Evolutionary conservation across 257 asterid genomes (phyloP).

Genomic region (Petunia secreta): DNA sequence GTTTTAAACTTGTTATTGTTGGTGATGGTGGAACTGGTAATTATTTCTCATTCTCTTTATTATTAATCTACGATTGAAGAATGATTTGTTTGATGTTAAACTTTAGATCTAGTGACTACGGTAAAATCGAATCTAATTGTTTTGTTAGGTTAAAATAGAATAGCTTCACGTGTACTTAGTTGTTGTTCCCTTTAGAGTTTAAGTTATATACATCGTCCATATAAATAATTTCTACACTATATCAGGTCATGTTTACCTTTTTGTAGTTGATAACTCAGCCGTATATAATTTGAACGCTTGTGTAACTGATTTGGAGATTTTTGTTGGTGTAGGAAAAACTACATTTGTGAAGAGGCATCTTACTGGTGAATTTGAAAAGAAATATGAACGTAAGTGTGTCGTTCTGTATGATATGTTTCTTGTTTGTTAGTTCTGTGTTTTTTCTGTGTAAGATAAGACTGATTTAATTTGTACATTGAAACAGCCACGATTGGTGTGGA

Average conservation of each 20-base stretch:
- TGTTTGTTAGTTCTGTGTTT: not conserved
- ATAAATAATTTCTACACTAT: not conserved
- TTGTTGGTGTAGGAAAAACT: conserved; percentile 60
- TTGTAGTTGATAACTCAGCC: not conserved
- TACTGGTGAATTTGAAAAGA: conserved; percentile 94
- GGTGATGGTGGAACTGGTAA: conserved; percentile 94
- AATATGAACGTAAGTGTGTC: conserved; percentile 73
- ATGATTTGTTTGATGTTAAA: not conserved
- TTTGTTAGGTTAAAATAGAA: not conserved
- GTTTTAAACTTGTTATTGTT: conserved; percentile 86
- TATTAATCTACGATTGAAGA: not conserved
- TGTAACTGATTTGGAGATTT: not conserved
- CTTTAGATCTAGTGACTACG: not conserved
- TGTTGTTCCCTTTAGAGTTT: not conserved
- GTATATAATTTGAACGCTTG: not conserved
- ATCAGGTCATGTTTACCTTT: not conserved
- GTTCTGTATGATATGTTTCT: not conserved
- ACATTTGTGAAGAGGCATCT: conserved; percentile 92
- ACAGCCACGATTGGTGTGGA: conserved; percentile 92
- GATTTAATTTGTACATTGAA: not conserved
- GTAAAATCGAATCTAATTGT: not conserved
- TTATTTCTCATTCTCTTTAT: not conserved
- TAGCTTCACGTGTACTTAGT: not conserved
- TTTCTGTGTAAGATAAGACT: not conserved
- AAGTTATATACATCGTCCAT: not conserved